phyloP scores from a whole-genome alignment of 208 protist species.

The Leishmania braziliensis region DNA sequence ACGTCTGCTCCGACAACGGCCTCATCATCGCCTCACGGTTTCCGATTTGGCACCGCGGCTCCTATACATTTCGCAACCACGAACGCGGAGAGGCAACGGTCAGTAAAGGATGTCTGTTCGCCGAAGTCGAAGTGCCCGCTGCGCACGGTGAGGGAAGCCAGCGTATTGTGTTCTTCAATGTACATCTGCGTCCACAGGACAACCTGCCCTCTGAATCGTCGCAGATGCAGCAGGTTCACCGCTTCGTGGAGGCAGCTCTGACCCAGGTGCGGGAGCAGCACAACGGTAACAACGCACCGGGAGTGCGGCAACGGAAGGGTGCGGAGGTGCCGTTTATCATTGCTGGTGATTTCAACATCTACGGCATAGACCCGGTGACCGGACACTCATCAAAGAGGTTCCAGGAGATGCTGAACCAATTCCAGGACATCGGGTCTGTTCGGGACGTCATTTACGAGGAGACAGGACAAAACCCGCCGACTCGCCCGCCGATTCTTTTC shows the following conservation, averaged over 20 bases:
- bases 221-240: constrained; percentile 78
- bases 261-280: constrained; percentile 42
- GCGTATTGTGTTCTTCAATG: constrained; percentile 81
- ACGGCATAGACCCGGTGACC: constrained; percentile 63
- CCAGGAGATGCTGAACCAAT: constrained; percentile 61
- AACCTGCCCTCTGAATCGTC: constrained; percentile 47
- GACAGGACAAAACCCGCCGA: constrained; percentile 59
- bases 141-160: constrained; percentile 21
- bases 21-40: constrained; percentile 88
- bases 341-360: constrained; percentile 85
- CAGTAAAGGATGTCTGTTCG: constrained; percentile 82
- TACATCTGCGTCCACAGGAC: constrained; percentile 82
- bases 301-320: neutral
- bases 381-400: constrained; percentile 55
- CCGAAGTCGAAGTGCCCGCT: constrained; percentile 76
- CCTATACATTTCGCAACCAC: constrained; percentile 78
- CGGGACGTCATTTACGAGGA: constrained; percentile 69
- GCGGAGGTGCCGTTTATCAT: constrained; percentile 68
- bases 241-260: constrained; percentile 71
- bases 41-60: constrained; percentile 80
- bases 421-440: constrained; percentile 63
- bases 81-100: constrained; percentile 44
- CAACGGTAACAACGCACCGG: neutral
- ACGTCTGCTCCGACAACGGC: constrained; percentile 82
- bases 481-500: constrained; percentile 76